phyloP scores from a whole-genome alignment of 768 basidiomycete species.

The Antrodiella citrinella region DNA sequence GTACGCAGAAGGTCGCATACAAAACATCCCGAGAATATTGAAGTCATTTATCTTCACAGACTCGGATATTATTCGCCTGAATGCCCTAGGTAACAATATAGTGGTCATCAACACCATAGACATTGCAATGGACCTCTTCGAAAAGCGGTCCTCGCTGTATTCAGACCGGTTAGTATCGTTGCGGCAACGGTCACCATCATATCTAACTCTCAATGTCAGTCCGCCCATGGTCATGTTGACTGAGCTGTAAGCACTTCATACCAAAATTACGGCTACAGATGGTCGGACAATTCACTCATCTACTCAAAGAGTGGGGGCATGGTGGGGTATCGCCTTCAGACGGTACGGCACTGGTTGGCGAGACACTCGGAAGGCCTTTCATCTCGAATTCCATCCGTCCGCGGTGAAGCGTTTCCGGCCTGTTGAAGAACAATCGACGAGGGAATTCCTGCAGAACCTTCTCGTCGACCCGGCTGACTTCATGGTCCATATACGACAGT shows the following conservation, averaged over 20 bases:
- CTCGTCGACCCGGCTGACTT: conserved; percentile 3
- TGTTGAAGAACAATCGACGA: conserved; percentile 1
- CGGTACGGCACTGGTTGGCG: conserved; percentile 9
- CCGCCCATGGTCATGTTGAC: conserved; percentile 9
- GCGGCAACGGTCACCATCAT: background rate
- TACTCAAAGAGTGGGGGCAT: conserved; percentile 1
- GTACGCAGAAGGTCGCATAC: no score
- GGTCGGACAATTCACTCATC: background rate
- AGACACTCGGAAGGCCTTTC: conserved; percentile 5
- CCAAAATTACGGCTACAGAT: no score
- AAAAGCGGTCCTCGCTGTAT: conserved; percentile 33
- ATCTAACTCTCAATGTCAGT: conserved; percentile 1
- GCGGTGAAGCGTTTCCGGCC: conserved; percentile 5
- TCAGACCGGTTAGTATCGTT: conserved; percentile 20
- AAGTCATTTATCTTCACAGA: no score
- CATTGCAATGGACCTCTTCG: conserved; percentile 31
- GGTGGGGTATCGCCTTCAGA: conserved; percentile 9
- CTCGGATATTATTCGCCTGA: conserved; percentile 6
- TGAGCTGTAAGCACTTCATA: conserved; percentile 5
- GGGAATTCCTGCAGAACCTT: conserved; percentile 6
- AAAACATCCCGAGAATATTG: no score
- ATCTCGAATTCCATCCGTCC: conserved; percentile 6
- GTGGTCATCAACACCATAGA: conserved; percentile 30
- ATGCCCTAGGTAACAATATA: conserved; percentile 22
- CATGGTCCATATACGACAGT: conserved; percentile 10